Conservation (phyloP, 1,284 basidiomycete genomes). For the Cerioporus squamosus region DNA sequence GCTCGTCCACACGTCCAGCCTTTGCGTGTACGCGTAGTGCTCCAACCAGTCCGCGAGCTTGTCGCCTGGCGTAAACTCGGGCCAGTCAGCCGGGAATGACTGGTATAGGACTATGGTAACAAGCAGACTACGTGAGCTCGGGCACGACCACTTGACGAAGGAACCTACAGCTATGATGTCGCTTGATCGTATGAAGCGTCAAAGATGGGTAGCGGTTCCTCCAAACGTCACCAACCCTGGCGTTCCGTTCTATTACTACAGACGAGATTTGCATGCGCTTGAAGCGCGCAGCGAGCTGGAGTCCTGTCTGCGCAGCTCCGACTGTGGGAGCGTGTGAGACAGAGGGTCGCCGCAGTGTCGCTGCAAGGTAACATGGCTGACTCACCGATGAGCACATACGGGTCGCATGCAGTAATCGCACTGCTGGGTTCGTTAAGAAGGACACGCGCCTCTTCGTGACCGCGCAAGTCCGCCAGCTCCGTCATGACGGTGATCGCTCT, state of each 20-base stretch:
- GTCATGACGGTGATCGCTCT: constrained; percentile 31
- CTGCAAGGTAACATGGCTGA: too few relatives aligned
- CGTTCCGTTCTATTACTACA: constrained; percentile 50
- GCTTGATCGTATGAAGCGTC: constrained; percentile 46
- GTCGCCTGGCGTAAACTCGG: constrained; percentile 30
- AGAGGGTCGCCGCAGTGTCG: too few relatives aligned
- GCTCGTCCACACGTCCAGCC: constrained; percentile 65
- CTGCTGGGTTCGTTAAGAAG: background rate
- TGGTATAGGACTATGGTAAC: constrained; percentile 38
- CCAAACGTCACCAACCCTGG: constrained; percentile 58
- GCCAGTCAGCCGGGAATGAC: constrained; percentile 36
- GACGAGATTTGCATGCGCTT: constrained; percentile 52
- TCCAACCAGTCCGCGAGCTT: constrained; percentile 68
- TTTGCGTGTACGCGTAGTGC: constrained; percentile 60
- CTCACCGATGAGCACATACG: constrained; percentile 29
- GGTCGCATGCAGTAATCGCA: constrained; percentile 1
- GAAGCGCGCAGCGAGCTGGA: constrained; percentile 56
- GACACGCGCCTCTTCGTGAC: constrained; percentile 26
- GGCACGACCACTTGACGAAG: background rate
- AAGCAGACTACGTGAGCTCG: background rate
- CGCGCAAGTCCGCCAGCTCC: constrained; percentile 34
- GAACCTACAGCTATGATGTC: constrained; percentile 39
- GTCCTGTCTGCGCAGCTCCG: constrained; percentile 58
- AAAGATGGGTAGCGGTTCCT: constrained; percentile 53
- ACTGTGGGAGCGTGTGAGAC: constrained; percentile 33